Evolutionary conservation across 805 yeast species (phyloP), one percentile per base, ranked within the genome.

Genomic region (Monosporozyma unispora): DNA sequence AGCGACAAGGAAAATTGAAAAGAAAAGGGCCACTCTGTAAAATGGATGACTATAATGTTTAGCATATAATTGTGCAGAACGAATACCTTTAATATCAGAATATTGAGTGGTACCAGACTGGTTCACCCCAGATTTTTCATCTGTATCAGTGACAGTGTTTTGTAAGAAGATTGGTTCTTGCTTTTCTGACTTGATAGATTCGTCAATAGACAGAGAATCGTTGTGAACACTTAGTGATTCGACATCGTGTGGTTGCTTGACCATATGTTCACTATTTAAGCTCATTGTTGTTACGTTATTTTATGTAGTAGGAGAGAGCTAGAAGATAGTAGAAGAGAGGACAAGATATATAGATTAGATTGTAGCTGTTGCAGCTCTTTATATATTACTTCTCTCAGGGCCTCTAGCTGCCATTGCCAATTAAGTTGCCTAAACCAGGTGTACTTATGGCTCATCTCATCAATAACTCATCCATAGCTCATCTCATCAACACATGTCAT

Each of bases 31-130:
- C 3, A 61, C 52, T 45, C 35, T 31, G 16, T 45, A 78, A 80
- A 53, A 80, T 74, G 41, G 84, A 74, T 5, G 79, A 79, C 60
- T 80, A 84, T 77, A 80, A 53, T 78, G 81, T 27, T 70, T 70
- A 18, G 78, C 70, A 53, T 79, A 70, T 27, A 79, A 68, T 61
- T 82, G 86, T 21, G 76, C 72, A 54, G 76, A 78, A 48, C 75
- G 63, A 29, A 82, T 79, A 54, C 86, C 87, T 12, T 60, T 58
- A 48, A 54, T 11, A 23, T 41, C 44, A 3, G 28, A n/a, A 10
- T 12, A 21, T 38, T 21, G 22, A 38, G 11, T 12, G 19, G 7
- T 9, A 18, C 39, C 19, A 5, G 39, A 9, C 8, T 25, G 27
- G 8, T 31, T 6, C 4, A 4, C 16, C 1, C 16, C 16, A 14